Evolutionary conservation across 2,329 filamentous ascomycete species (phyloP), one percentile per base, ranked within the genome.

Genomic region (Davidsoniella virescens): DNA sequence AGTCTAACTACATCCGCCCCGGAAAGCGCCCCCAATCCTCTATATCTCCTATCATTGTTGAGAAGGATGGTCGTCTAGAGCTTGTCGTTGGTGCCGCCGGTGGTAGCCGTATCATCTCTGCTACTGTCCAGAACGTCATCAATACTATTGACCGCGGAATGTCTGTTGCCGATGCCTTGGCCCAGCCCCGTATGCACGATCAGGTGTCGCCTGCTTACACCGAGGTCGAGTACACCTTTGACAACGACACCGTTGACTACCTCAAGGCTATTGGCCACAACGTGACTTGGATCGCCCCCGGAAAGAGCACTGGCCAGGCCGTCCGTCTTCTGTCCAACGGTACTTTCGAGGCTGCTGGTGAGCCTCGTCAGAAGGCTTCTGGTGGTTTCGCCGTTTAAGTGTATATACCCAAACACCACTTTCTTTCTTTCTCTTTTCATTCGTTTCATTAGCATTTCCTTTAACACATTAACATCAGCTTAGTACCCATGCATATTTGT

Each of bases 31-130:
- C 87, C 0, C 68, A 93, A 4, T 87, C 81, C 0, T 86, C 80
- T 46, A 88, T 90, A 54, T 76, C 80, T 0, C 84, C 85, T 0
- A 72, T 78, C 26, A 93, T 95, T 40, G 82, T 82, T 50, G 84
- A 88, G 58, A 65, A 75, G 1, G 78, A 87, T 51, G 76, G 80
- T 0, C 72, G 70, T 2, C 69, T 94, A 0, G 85, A 82, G 60
- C 75, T 88, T 53, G 70, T 81, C 16, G 76, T 84, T 0, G 87
- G 87, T 3, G 78, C 85, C 0, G 87, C 87, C 0, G 88, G 88
- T 1, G 88, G 88, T 0, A 86, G 80, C 40, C 73, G 85, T 3
- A 94, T 94, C 62, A 90, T 87, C 58, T 93, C 86, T 0, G 69
- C 84, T 0, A 90, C 82, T 0, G 72, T 87, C n/a, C 86, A 92